Base-by-base conservation (phyloP, 2,329 filamentous ascomycete genomes). In the Elsinoe fawcettii region DNA sequence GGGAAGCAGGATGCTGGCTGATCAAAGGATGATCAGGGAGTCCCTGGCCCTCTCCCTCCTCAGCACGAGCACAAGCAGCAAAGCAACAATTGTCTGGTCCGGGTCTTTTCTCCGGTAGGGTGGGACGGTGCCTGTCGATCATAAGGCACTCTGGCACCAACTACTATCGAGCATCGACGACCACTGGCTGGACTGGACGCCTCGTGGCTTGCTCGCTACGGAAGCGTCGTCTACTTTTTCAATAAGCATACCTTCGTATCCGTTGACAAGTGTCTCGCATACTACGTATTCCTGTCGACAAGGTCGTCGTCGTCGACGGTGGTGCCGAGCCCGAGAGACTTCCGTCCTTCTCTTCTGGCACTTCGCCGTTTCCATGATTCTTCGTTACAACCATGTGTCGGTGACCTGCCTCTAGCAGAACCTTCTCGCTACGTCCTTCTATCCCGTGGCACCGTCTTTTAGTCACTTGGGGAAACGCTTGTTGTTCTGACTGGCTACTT, bases 371-470 rank as follows among this genome's bases (percentile, higher is more conserved):
- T 37, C 49, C 18, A 53, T 53, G 32, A 36, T 53, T 53, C 49
- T 39, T 25, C 49, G 49, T 53, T 53, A 34, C 49, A 39, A n/a
- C 18, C 49, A 25, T 53, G 32, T 53, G 49, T 39, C 32, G 49
- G 30, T 34, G 49, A 53, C 32, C 49, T 53, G 49, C 49, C 49
- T 53, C 49, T 53, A 53, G 49, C 32, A 39, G 23, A 53, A 53
- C 32, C 25, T 25, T 53, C 49, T 53, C 49, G 49, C 32, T 37
- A 53, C 49, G 27, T 36, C 49, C 32, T 53, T 39, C 25, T 22
- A 7, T 37, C 18, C 32, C 16, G 49, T 30, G 46, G 46, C 27
- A 51, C 12, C 25, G 46, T 51, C 46, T 51, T 22, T 32, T 22
- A 8, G 49, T 53, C 25, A 36, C 16, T 22, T 37, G 25, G 49